phyloP scores from a whole-genome alignment of 768 basidiomycete species.

The Hericium erinaceus region DNA sequence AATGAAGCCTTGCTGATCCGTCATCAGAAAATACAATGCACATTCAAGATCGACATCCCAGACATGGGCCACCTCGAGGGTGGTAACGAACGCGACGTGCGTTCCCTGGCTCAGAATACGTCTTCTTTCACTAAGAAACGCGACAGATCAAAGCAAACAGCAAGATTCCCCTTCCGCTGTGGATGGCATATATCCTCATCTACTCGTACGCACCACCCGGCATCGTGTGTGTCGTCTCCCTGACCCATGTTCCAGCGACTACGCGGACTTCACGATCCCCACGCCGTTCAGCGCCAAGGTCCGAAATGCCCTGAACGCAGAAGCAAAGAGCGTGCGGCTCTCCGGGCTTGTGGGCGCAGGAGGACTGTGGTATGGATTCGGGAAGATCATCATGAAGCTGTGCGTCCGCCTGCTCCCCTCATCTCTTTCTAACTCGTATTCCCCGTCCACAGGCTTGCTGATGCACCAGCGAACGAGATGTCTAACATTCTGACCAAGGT shows the following conservation, averaged over 20 bases:
- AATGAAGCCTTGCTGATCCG: not conserved
- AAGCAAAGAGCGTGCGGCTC: conserved; percentile 76
- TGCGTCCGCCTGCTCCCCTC: conserved; percentile 24
- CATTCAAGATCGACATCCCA: conserved; percentile 77
- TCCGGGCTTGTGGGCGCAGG: conserved; percentile 79
- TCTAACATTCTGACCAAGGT: conserved; percentile 65
- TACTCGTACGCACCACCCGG: conserved; percentile 47
- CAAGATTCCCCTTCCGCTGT: conserved; percentile 81
- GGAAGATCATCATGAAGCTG: conserved; percentile 80
- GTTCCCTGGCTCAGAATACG: not conserved
- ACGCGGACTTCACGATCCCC: conserved; percentile 84
- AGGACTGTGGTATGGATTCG: conserved; percentile 89
- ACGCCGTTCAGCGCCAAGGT: conserved; percentile 68
- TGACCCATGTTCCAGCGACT: conserved; percentile 48
- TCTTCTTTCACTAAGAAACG: not conserved
- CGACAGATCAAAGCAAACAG: conserved; percentile 63
- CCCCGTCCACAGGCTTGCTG: conserved; percentile 49
- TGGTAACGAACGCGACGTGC: conserved; percentile 73
- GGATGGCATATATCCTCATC: conserved; percentile 83
- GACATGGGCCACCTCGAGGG: conserved; percentile 87
- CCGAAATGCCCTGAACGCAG: conserved; percentile 81
- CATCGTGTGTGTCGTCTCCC: not conserved
- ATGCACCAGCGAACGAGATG: conserved; percentile 63
- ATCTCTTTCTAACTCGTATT: not conserved
- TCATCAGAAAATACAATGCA: conserved; percentile 82